These are phyloP conservation scores for Coemansia sp. DNA, from an alignment of 192 early-diverging fungal species.

Conservation along the genomic window DNA sequence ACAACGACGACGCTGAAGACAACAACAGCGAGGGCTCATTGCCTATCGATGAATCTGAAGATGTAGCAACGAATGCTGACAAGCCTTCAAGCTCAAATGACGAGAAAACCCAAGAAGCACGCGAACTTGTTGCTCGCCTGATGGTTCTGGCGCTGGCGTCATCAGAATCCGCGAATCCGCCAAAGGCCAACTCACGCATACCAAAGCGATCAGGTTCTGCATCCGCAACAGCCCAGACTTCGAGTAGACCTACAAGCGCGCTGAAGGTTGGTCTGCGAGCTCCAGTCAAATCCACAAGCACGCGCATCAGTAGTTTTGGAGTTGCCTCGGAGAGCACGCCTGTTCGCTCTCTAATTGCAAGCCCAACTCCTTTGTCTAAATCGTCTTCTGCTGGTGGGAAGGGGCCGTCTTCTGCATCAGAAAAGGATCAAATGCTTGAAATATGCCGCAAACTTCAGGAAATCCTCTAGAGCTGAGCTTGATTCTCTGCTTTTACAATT, in stretches of 20 bases:
- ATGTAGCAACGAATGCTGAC: background rate
- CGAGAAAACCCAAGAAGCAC: constrained; percentile 42
- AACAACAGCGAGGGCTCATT: background rate
- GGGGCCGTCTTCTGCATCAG: constrained; percentile 11
- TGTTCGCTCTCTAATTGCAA: constrained; percentile 36
- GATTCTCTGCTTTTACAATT: too few species aligned
- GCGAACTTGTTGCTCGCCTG: constrained; percentile 49
- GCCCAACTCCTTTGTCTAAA: constrained; percentile 41
- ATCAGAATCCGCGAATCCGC: constrained; percentile 21
- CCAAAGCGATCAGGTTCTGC: constrained; percentile 29
- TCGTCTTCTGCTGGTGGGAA: constrained; percentile 20
- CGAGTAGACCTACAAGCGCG: constrained; percentile 16
- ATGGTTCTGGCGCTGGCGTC: constrained; percentile 53
- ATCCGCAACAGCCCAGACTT: background rate
- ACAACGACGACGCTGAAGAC: background rate
- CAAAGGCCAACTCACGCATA: constrained; percentile 29
- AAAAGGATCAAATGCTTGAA: constrained; percentile 48
- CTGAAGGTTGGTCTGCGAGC: constrained; percentile 33
- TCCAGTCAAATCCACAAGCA: constrained; percentile 25
- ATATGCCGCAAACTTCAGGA: constrained; percentile 52
- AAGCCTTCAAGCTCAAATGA: background rate
- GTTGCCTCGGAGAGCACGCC: constrained; percentile 48
- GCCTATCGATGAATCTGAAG: background rate
- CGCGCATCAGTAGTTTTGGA: constrained; percentile 54
- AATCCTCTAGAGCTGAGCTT: constrained; percentile 18